These are phyloP conservation scores for Fusarium sambucinum DNA, from an alignment of 2,329 filamentous ascomycete genomes.

Conservation along the genomic window DNA sequence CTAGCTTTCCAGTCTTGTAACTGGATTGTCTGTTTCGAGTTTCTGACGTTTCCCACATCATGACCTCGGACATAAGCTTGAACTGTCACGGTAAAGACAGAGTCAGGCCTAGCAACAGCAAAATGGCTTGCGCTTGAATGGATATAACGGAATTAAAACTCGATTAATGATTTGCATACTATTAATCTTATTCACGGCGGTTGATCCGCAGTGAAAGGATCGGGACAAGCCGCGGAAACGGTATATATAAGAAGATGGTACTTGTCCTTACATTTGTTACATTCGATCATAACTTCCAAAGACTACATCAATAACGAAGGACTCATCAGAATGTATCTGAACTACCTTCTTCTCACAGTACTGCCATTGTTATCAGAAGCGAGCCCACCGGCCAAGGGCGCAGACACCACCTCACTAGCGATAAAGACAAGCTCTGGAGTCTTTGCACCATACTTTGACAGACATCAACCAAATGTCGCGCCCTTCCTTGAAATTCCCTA, in stretches of 20 bases:
- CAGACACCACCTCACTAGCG: rapidly evolving
- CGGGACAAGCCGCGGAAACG: rapidly evolving
- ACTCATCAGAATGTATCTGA: slow-evolving; percentile 1
- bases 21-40: neutral
- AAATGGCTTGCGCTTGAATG: neutral
- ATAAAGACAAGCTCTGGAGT: slow-evolving; percentile 38
- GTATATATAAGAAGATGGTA: neutral
- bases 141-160: slow-evolving; percentile 23
- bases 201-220: too few relatives aligned
- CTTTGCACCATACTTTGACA: slow-evolving; percentile 21
- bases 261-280: too few relatives aligned
- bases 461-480: slow-evolving; percentile 14
- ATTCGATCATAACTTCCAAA: neutral
- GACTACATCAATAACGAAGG: too few relatives aligned
- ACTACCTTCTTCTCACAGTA: neutral
- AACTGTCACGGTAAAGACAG: neutral
- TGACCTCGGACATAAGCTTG: neutral
- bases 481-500: slow-evolving; percentile 37
- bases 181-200: neutral
- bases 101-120: rapidly evolving
- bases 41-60: neutral
- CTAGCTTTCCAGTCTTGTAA: too few relatives aligned
- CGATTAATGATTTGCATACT: neutral
- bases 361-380: neutral
- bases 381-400: neutral